Conservation (phyloP, 192 early-diverging fungal species). For the Lobosporangium transversale region DNA sequence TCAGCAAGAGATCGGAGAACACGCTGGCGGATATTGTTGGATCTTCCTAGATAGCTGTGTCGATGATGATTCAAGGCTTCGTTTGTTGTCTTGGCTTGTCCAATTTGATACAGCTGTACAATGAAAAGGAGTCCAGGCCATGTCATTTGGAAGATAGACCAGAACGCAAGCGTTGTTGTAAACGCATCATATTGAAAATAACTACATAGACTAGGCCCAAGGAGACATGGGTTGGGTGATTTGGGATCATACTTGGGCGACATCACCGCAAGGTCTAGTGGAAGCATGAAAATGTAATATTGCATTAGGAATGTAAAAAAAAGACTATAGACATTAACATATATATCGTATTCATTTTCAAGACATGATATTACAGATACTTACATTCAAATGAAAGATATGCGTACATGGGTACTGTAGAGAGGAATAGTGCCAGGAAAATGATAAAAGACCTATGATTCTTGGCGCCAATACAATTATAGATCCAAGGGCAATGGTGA, state of each 20-base stretch:
- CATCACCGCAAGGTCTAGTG: constrained; percentile 54
- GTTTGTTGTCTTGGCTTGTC: constrained; percentile 86
- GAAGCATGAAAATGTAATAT: neutral
- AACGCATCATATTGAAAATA: constrained; percentile 79
- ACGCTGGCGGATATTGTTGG: constrained; percentile 48
- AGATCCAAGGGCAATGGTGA: constrained; percentile 98
- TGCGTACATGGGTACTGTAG: constrained; percentile 68
- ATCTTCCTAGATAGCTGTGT: constrained; percentile 59
- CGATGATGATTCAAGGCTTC: constrained; percentile 87
- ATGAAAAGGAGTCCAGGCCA: constrained; percentile 86
- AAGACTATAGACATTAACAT: too few species aligned
- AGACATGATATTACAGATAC: too few species aligned
- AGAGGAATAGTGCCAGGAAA: constrained; percentile 75
- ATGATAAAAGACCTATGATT: constrained; percentile 92
- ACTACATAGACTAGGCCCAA: constrained; percentile 72
- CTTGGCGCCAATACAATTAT: constrained; percentile 90
- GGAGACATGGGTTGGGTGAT: constrained; percentile 64
- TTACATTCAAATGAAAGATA: constrained; percentile 74
- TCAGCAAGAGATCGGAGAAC: constrained; percentile 64
- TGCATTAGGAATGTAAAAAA: too few species aligned
- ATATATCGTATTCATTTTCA: too few species aligned
- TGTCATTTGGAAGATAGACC: constrained; percentile 78
- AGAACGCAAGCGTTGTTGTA: constrained; percentile 73
- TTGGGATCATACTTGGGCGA: constrained; percentile 65
- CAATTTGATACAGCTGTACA: constrained; percentile 83